A percentile compares a stretch with the other conserved stretches of the same genome.
These are phyloP conservation scores for Metschnikowia bowlesiae DNA, from an alignment of 805 yeast species.

Conservation along the genomic window DNA sequence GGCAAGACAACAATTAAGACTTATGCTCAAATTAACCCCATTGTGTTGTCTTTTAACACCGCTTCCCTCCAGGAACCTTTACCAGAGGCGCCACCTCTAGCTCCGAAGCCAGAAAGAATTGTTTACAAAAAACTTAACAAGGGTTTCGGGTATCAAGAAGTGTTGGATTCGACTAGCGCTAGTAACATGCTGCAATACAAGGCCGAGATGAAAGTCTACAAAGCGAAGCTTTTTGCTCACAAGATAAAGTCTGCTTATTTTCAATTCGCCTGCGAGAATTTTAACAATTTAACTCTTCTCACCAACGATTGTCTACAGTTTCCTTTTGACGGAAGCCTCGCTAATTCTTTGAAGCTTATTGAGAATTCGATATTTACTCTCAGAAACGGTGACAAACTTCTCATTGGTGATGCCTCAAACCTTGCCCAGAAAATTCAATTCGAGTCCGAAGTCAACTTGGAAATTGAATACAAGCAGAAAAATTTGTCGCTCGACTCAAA, in stretches of 20 bases:
- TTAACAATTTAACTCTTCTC: constrained; percentile 12
- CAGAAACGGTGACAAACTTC: constrained; percentile 1
- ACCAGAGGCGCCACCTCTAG: constrained; percentile 6
- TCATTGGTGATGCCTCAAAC: constrained; percentile 6
- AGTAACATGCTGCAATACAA: background rate
- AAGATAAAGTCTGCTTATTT: constrained; percentile 5
- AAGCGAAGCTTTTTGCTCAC: background rate
- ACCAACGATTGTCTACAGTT: constrained; percentile 7
- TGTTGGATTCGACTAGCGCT: constrained; percentile 4
- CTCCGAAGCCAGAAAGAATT: background rate
- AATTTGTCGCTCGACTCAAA: background rate
- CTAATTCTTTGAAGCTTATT: background rate
- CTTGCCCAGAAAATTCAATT: background rate
- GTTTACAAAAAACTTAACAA: constrained; percentile 8
- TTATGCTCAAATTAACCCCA: constrained; percentile 13
- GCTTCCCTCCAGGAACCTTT: background rate
- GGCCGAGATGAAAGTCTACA: constrained; percentile 1
- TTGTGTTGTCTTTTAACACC: constrained; percentile 5
- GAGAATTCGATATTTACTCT: background rate
- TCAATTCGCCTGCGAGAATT: constrained; percentile 5
- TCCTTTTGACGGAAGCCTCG: background rate
- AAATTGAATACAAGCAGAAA: constrained; percentile 6
- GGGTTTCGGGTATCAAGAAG: constrained; percentile 15
- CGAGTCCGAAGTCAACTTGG: background rate
- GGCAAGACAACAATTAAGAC: constrained; percentile 5